Evolutionary conservation across 1,139 yeast genomes (phyloP), one percentile per base, ranked within the genome.

Genomic region (Zygosaccharomyces sapae): DNA sequence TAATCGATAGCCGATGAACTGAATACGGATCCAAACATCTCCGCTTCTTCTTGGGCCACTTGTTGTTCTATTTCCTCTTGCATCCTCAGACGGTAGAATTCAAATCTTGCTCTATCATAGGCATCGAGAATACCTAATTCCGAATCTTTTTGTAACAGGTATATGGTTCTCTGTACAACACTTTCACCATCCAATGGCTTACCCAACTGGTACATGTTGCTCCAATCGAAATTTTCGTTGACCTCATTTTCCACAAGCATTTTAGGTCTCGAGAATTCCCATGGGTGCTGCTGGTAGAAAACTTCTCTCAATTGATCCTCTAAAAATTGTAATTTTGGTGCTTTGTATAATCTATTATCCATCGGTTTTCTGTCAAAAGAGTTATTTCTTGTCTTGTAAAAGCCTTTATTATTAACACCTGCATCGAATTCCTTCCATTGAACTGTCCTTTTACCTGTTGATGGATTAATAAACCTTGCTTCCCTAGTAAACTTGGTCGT

Each of bases 201-300:
- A 45, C 75, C 70, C 38, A 81, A 67, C 63, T 92, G 97, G 55
- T 79, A 76, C 68, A 92, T 77, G 46, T 75, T 75, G 46, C 82
- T 75, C 97, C 98, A 92, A 66, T 92, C 87, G 49, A 75, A 73
- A 9, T 67, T 59, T 22, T 68, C 65, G 30, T 72, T 74, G 5
- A 86, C 87, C 18, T 74, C 71, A 59, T 81, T 85, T 68, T 94
- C 99, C 42, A 89, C 76, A 56, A 92, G 70, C 29, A 81, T 75
- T 64, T 87, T 87, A n/a, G 98, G 97, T 56, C 96, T 79, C 2
- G 98, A 86, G 50, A 90, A 73, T 69, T 92, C 99, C 98, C 98
- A 92, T 9, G 99, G 98, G 67, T 92, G 99, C 65, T 90, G 96
- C 51, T 80, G 81, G 68, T 83, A 92, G 62, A 92, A 92, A 27